Evolutionary conservation across 2,329 filamentous ascomycete species (phyloP).

Genomic region (Orbilia ellipsospora): DNA sequence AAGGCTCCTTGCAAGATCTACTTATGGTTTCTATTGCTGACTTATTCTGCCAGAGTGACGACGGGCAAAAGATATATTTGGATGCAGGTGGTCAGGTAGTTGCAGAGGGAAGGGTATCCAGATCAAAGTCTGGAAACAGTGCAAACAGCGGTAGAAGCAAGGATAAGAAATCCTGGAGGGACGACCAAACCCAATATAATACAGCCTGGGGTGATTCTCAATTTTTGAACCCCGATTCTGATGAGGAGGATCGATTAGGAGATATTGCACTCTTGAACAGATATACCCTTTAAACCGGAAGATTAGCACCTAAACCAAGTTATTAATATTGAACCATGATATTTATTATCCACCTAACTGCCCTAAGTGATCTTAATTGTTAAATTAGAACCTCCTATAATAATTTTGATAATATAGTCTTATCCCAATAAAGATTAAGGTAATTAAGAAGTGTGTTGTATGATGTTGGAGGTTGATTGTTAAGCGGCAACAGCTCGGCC

Average conservation of each 20-base stretch:
- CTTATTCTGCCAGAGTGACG: neutral
- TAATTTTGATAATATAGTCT: neutral
- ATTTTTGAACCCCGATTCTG: constrained; percentile 7
- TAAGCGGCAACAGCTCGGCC: constrained; percentile 48
- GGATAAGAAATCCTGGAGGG: neutral
- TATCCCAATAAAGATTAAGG: neutral
- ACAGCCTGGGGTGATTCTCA: constrained; percentile 22
- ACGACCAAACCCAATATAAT: constrained; percentile 14
- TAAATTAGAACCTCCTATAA: neutral
- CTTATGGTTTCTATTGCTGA: neutral
- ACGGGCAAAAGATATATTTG: neutral
- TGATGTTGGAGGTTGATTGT: constrained; percentile 41
- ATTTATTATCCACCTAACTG: too few species aligned
- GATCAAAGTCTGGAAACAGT: constrained; percentile 7
- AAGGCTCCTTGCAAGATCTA: neutral
- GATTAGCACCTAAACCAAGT: neutral
- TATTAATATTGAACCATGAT: neutral
- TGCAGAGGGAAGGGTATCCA: neutral
- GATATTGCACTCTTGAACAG: constrained; percentile 13
- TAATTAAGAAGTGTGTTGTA: constrained; percentile 4
- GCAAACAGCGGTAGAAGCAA: neutral
- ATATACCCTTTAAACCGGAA: neutral
- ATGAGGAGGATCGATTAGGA: constrained; percentile 23
- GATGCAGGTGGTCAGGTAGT: neutral
- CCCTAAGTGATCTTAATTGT: neutral